Percentiles rank a stretch among this genome's conserved stretches.
phyloP scores from a whole-genome alignment of 768 basidiomycete species.

The Mycena haematopus region DNA sequence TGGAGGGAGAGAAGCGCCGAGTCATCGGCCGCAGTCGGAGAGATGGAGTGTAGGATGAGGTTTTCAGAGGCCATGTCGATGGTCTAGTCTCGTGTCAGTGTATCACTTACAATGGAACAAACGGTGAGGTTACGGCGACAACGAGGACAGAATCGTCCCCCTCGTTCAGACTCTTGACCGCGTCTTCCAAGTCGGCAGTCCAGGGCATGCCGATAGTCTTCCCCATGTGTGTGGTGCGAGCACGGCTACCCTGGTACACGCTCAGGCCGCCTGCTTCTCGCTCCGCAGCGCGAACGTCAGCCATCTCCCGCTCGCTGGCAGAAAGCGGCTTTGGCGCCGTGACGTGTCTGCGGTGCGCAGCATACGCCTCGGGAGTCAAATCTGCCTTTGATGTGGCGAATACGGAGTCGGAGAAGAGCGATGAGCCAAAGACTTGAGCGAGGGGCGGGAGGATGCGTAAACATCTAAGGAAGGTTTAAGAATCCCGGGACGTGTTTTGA shows the following conservation, averaged over 20 bases:
- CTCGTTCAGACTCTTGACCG: conserved; percentile 62
- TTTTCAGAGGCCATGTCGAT: conserved; percentile 73
- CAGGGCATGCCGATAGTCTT: conserved; percentile 71
- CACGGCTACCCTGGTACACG: conserved; percentile 64
- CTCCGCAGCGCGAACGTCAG: conserved; percentile 78
- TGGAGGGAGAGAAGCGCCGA: conserved; percentile 57
- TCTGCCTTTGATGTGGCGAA: conserved; percentile 80
- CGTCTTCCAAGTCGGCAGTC: conserved; percentile 67
- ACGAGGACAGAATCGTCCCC: conserved; percentile 61
- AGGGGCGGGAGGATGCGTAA: conserved; percentile 82
- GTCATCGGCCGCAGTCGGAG: conserved; percentile 47
- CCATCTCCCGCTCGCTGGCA: conserved; percentile 82
- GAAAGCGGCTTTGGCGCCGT: conserved; percentile 85
- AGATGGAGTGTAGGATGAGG: conserved; percentile 50
- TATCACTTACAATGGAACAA: neutral
- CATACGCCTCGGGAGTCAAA: conserved; percentile 71
- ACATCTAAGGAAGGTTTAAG: conserved; percentile 61
- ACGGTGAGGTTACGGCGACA: conserved; percentile 58
- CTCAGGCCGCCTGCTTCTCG: conserved; percentile 53
- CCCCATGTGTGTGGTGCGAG: conserved; percentile 61
- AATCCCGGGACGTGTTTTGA: neutral
- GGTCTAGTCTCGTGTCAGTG: conserved; percentile 47
- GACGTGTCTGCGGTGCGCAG: conserved; percentile 71
- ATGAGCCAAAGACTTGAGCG: conserved; percentile 77
- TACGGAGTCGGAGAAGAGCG: conserved; percentile 73